Conservation (phyloP, 2,329 filamentous ascomycete genomes). For the Penicillium occitanis region DNA sequence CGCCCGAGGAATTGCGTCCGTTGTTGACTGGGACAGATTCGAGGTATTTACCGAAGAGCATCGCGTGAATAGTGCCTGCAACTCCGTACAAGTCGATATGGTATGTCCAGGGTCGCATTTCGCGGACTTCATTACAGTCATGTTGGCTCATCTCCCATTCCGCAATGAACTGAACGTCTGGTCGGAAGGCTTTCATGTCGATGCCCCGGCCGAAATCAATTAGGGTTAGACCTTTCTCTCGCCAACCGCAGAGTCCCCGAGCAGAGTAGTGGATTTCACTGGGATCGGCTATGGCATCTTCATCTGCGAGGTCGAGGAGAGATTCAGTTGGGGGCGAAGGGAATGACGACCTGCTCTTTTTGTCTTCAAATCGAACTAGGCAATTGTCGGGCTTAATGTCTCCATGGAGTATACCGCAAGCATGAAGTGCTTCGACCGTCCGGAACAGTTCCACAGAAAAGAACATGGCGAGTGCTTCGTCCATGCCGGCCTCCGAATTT, state of each 20-base stretch:
- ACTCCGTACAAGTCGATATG: slow-evolving; percentile 96
- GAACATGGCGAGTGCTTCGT: slow-evolving; percentile 92
- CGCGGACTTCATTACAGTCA: slow-evolving; percentile 94
- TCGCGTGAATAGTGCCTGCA: slow-evolving; percentile 79
- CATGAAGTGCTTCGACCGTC: slow-evolving; percentile 82
- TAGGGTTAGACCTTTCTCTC: slow-evolving; percentile 72
- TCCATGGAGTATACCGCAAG: slow-evolving; percentile 78
- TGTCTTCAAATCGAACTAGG: slow-evolving; percentile 73
- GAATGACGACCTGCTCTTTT: slow-evolving; percentile 24
- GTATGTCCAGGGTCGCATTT: slow-evolving; percentile 92
- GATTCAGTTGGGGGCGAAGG: slow-evolving; percentile 31
- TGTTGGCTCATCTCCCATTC: slow-evolving; percentile 88
- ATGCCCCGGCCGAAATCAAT: slow-evolving; percentile 96
- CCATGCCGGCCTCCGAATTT: slow-evolving; percentile 66
- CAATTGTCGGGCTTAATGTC: slow-evolving; percentile 97
- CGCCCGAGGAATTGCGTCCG: slow-evolving; percentile 23
- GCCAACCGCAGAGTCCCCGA: slow-evolving; percentile 76
- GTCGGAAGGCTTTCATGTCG: slow-evolving; percentile 81
- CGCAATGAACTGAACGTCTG: slow-evolving; percentile 81
- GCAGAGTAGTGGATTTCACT: slow-evolving; percentile 62
- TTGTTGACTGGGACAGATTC: slow-evolving; percentile 61
- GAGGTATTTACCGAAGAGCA: slow-evolving; percentile 94
- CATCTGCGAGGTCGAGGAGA: slow-evolving; percentile 31
- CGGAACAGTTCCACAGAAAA: slow-evolving; percentile 89
- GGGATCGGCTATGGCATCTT: slow-evolving; percentile 28